Evolutionary conservation across 164 flowering plant genomes (phyloP), one percentile per base, ranked within the genome.

Genomic region (Tetrastigma voinierianum): DNA sequence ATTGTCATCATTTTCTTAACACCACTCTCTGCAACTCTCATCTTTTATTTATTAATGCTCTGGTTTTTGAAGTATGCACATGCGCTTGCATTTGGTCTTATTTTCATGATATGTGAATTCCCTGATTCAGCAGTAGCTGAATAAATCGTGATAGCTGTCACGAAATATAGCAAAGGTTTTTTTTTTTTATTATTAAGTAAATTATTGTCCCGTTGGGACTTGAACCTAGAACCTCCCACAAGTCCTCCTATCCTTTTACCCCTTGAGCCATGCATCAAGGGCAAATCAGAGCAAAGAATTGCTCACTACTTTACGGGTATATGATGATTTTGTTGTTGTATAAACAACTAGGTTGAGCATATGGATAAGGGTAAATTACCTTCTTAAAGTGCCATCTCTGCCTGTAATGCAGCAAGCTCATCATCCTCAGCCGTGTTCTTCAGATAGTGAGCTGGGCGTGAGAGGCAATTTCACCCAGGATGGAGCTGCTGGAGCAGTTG

Each of bases 311-410:
- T 4, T 32, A 32, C 40, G 3, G 0, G 40, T 32, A 32, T 32
- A 32, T 32, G 40, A 32, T 3, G 40, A 7, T n/a, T n/a, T n/a
- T n/a, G n/a, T n/a, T n/a, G n/a, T n/a, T 15, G 23, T 1, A 61
- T 61, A 61, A 10, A 13, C 17, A 5, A 61, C 20, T 23, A 1
- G 17, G 17, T 59, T 19, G 24, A 51, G 1, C 46, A 9, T 13
- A 12, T 46, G 46, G 47, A 57, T 5, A 57, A 4, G 44, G 19
- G 48, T 11, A 53, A 65, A 20, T 18, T 8, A 55, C 74, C 68
- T 64, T 53, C 23, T 72, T 55, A 61, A 25, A 72, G 75, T 15
- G 75, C 75, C 75, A 72, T 66, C 57, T 72, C 70, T 52, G 70
- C 75, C 57, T 72, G 75, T 46, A 67, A 67, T 18, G 71, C 71